A percentile compares a stretch with the other conserved stretches of the same genome.
phyloP scores from a whole-genome alignment of 257 asterid species.

The Solanum sitiens region DNA sequence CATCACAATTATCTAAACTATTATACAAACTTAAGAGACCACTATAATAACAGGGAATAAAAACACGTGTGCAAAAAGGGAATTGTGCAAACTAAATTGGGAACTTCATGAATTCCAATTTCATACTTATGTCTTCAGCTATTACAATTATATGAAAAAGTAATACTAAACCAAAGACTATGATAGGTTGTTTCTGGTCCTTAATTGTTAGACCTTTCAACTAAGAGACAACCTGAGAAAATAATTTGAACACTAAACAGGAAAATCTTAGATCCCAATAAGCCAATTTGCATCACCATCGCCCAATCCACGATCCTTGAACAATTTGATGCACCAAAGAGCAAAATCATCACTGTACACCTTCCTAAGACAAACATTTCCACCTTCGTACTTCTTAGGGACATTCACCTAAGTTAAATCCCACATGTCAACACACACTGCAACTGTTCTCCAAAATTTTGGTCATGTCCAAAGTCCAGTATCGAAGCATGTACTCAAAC shows the following conservation, averaged over 20 bases:
- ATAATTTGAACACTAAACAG: neutral
- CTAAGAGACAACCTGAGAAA: too few species aligned
- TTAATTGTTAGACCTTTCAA: too few species aligned
- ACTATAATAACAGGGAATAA: too few species aligned
- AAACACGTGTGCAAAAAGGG: too few species aligned
- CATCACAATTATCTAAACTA: too few species aligned
- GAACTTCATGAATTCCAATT: too few species aligned
- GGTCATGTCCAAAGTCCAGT: neutral
- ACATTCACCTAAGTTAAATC: neutral
- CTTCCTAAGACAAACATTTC: neutral
- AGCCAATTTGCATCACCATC: neutral
- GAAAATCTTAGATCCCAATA: neutral
- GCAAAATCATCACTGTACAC: neutral
- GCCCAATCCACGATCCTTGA: neutral
- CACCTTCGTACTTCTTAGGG: neutral
- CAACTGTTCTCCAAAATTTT: too few species aligned
- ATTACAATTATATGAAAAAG: neutral
- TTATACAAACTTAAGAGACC: too few species aligned
- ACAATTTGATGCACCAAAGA: neutral
- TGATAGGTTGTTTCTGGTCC: neutral
- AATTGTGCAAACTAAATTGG: neutral
- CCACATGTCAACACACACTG: neutral
- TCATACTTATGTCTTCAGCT: too few species aligned
- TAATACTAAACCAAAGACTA: neutral
- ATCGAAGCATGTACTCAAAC: neutral